These are phyloP conservation scores for Collybiopsis luxurians DNA, from an alignment of 768 basidiomycete genomes.

Conservation along the genomic window DNA sequence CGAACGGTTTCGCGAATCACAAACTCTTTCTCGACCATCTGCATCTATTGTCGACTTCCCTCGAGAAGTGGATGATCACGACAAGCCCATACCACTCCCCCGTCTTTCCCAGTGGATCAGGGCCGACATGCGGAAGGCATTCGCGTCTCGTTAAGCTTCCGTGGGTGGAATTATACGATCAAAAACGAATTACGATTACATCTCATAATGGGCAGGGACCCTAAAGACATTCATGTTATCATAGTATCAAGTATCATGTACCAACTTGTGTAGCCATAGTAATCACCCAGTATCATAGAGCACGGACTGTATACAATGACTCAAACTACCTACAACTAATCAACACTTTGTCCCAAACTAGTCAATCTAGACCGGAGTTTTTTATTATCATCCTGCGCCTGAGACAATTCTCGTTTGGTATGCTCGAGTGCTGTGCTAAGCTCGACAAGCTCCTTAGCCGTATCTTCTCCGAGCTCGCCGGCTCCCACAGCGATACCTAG, in stretches of 20 bases:
- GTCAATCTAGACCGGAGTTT: conserved; percentile 42
- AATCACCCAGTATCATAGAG: background rate
- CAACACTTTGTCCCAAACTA: conserved; percentile 18
- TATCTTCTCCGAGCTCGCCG: conserved; percentile 64
- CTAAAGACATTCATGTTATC: conserved; percentile 1
- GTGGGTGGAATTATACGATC: background rate
- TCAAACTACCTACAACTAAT: background rate
- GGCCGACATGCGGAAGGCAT: conserved; percentile 30
- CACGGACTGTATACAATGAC: background rate
- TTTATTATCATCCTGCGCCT: conserved; percentile 51
- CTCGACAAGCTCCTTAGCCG: conserved; percentile 43
- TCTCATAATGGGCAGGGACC: conserved; percentile 4
- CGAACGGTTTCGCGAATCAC: conserved; percentile 37
- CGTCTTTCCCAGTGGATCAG: conserved; percentile 50
- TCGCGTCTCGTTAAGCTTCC: background rate
- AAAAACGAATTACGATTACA: background rate
- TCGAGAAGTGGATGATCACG: conserved; percentile 38
- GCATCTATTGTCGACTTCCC: conserved; percentile 38
- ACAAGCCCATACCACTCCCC: conserved; percentile 56
- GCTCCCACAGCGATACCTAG: conserved; percentile 75
- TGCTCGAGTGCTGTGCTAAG: conserved; percentile 48
- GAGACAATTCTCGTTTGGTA: conserved; percentile 38
- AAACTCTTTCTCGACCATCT: conserved; percentile 28
- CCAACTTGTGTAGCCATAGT: conserved; percentile 4
- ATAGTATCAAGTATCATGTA: no score